phyloP scores from a whole-genome alignment of 768 basidiomycete species.

The Suillus subalutaceus region DNA sequence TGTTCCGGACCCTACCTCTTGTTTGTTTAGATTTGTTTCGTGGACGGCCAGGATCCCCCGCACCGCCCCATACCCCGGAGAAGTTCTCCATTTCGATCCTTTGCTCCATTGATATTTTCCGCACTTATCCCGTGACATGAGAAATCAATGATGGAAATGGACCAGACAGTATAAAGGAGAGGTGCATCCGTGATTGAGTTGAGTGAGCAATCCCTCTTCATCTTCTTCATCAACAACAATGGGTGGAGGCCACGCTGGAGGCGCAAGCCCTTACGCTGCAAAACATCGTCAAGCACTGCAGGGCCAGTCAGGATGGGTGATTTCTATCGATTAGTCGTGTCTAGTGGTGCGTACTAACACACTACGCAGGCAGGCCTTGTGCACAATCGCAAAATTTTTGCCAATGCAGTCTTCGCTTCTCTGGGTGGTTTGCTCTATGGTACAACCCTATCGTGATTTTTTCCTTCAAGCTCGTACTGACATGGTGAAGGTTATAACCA shows the following conservation, averaged over 20 bases:
- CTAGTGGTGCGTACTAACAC: conserved; percentile 2
- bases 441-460: conserved; percentile 36
- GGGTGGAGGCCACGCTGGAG: conserved; percentile 46
- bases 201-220: not conserved
- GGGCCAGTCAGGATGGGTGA: conserved; percentile 70
- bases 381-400: conserved; percentile 65
- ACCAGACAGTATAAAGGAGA: not conserved
- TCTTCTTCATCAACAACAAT: conserved; percentile 30
- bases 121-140: conserved; percentile 3
- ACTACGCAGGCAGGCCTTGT: conserved; percentile 54
- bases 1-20: not conserved
- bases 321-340: conserved; percentile 19
- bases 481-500: conserved; percentile 26
- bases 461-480: not conserved
- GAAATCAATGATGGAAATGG: not conserved
- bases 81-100: not conserved
- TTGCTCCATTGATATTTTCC: not conserved
- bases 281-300: conserved; percentile 56
- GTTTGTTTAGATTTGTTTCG: not conserved
- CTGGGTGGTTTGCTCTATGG: conserved; percentile 61
- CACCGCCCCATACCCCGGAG: conserved; percentile 4
- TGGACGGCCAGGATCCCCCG: conserved; percentile 3
- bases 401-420: conserved; percentile 76
- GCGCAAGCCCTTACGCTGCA: conserved; percentile 35
- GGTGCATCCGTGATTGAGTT: not conserved